Base-by-base conservation (phyloP, 164 flowering plant species). In the Euptelea pleiosperma region DNA sequence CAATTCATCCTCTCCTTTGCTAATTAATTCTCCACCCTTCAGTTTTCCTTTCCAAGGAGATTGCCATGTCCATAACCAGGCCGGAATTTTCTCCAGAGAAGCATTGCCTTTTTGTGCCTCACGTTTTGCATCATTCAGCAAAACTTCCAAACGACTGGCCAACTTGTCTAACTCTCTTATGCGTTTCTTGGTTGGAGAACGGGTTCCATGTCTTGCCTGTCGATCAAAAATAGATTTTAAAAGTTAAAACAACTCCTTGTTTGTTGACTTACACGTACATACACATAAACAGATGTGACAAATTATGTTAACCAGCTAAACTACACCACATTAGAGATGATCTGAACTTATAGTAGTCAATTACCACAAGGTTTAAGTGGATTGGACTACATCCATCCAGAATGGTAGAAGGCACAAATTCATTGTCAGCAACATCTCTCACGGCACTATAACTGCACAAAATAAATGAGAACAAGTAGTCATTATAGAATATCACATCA, bases 161-260 rank as follows among this genome's bases (percentile, higher is more conserved):
- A 93, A 73, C 30, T 51, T 66, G 34, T 88, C 82, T 31, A 93
- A 67, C 74, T 83, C 86, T 63, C 62, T 83, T 40, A 90, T 77
- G 46, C 88, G 80, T 45, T 86, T 88, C 77, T 83, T 90, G 24
- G 97, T 91, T 26, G 99, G 99, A 40, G 95, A 70, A 52, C 99
- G 91, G 19, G 97, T 91, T 55, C 97, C 99, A 75, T 90, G 97
- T 73, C 97, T 83, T 54, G 97, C 93, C 99, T 90, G 67, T 22
- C n/a, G 43, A 63, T 3, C 2, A 48, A 34, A 57, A 52, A 40
- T 8, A 28, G 33, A 9, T n/a, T n/a, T n/a, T n/a, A n/a, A n/a
- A n/a, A n/a, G 19, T 7, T 37, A 42, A 3, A 12, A 52, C 33
- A n/a, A n/a, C n/a, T n/a, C n/a, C n/a, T n/a, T n/a, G n/a, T n/a